These are phyloP conservation scores for Coleophoma cylindrospora DNA, from an alignment of 2,329 filamentous ascomycete species.

Conservation along the genomic window DNA sequence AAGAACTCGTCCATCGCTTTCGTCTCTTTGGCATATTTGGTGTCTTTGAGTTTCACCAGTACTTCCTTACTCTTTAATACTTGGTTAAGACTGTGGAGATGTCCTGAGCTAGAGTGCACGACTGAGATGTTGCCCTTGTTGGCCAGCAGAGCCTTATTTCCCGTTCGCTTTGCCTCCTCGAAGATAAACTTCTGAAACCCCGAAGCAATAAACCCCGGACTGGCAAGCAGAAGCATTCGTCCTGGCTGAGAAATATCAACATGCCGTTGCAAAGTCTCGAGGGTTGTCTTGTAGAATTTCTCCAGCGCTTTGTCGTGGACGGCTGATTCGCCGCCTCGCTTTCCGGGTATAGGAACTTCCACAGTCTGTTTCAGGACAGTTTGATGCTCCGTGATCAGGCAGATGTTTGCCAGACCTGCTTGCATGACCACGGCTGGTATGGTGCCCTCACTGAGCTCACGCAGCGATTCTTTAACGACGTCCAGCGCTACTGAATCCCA, in stretches of 20 bases:
- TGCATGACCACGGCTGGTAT: conserved; percentile 92
- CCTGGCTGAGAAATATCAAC: conserved; percentile 68
- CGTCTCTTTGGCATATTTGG: conserved; percentile 83
- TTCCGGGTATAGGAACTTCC: conserved; percentile 62
- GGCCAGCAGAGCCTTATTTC: conserved; percentile 64
- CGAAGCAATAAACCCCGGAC: conserved; percentile 79
- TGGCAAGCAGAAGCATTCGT: conserved; percentile 72
- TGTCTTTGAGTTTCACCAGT: conserved; percentile 71
- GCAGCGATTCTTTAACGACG: conserved; percentile 72
- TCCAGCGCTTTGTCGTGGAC: conserved; percentile 68
- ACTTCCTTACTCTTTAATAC: conserved; percentile 80
- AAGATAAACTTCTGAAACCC: conserved; percentile 75
- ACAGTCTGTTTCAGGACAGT: conserved; percentile 69
- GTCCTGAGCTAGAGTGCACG: conserved; percentile 79
- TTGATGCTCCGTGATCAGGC: conserved; percentile 74
- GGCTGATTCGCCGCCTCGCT: conserved; percentile 53
- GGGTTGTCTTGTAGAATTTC: conserved; percentile 72
- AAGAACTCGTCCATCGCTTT: conserved; percentile 81
- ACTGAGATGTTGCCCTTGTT: conserved; percentile 62
- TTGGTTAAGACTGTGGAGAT: conserved; percentile 83
- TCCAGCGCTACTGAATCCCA: conserved; percentile 89
- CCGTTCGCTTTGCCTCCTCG: conserved; percentile 50
- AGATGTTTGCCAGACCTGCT: conserved; percentile 79
- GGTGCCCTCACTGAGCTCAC: conserved; percentile 73
- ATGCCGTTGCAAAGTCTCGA: conserved; percentile 70